Conservation (phyloP, 2,329 filamentous ascomycete genomes). For the Venturia oleaginea region DNA sequence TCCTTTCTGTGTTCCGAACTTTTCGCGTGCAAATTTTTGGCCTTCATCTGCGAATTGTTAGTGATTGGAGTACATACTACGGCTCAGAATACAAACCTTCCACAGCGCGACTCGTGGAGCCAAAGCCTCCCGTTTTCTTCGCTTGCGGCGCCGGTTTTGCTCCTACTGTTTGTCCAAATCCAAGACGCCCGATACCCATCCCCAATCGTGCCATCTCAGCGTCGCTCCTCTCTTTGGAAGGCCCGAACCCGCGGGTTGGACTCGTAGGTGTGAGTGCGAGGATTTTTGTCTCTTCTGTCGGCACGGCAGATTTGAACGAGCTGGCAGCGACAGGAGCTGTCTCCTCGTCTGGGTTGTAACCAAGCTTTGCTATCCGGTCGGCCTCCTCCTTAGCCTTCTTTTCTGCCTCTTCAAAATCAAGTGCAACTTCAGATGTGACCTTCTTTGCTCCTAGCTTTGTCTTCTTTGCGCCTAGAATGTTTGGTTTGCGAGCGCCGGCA, state of each 20-base stretch:
- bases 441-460: conserved; percentile 58
- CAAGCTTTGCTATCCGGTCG: conserved; percentile 87
- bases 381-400: conserved; percentile 96
- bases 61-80: conserved; percentile 6
- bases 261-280: conserved; percentile 69
- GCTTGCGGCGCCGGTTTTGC: conserved; percentile 45
- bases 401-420: conserved; percentile 97
- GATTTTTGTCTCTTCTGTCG: conserved; percentile 51
- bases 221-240: conserved; percentile 47
- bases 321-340: conserved; percentile 34
- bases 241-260: conserved; percentile 54
- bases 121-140: conserved; percentile 76
- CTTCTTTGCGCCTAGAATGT: conserved; percentile 72
- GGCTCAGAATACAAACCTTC: conserved; percentile 42
- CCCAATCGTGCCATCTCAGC: conserved; percentile 82
- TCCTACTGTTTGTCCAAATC: conserved; percentile 76
- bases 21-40: conserved; percentile 72
- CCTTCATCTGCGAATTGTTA: conserved; percentile 49
- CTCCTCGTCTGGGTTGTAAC: conserved; percentile 89
- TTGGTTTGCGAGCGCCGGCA: conserved; percentile 63
- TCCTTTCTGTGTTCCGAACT: conserved; percentile 88
- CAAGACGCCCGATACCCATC: conserved; percentile 77
- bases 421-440: conserved; percentile 51
- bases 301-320: conserved; percentile 16
- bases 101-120: conserved; percentile 66